phyloP scores from a whole-genome alignment of 768 basidiomycete species.

The Phlebiopsis gigantea region DNA sequence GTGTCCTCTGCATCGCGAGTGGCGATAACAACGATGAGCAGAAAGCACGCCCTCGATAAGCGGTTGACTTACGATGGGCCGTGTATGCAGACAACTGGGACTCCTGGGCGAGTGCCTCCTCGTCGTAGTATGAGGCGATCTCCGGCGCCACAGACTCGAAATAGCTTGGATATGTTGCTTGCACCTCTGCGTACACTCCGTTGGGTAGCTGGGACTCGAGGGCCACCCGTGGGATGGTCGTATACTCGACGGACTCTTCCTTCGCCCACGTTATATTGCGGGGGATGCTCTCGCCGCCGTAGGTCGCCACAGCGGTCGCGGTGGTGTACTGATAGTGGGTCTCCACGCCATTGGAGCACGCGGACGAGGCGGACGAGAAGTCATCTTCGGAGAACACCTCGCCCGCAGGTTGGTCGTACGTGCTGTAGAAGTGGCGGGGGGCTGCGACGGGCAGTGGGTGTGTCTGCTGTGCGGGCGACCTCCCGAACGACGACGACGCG shows the following conservation, averaged over 20 bases:
- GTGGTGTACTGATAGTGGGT: background rate
- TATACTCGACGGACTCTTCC: background rate
- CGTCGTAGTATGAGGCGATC: conserved; percentile 1
- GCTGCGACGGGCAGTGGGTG: background rate
- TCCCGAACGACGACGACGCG: background rate
- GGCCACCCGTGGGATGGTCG: background rate
- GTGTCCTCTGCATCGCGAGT: conserved; percentile 1
- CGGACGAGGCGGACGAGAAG: conserved; percentile 3
- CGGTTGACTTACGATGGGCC: conserved; percentile 1
- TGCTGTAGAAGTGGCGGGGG: background rate
- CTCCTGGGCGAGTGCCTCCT: background rate
- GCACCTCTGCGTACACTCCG: background rate
- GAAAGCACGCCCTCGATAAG: background rate
- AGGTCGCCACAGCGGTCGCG: background rate
- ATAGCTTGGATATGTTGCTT: background rate
- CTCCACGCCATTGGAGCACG: background rate
- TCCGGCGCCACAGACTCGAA: background rate
- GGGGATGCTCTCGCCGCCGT: background rate
- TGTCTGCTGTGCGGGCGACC: conserved; percentile 8
- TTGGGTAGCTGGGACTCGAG: conserved; percentile 1
- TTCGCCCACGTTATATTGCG: background rate
- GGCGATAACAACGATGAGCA: background rate
- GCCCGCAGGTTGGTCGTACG: background rate
- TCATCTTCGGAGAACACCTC: conserved; percentile 1
- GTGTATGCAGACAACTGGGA: conserved; percentile 3